phyloP scores from a whole-genome alignment of 495 filamentous ascomycete species.

The Bryoglossum gracile region DNA sequence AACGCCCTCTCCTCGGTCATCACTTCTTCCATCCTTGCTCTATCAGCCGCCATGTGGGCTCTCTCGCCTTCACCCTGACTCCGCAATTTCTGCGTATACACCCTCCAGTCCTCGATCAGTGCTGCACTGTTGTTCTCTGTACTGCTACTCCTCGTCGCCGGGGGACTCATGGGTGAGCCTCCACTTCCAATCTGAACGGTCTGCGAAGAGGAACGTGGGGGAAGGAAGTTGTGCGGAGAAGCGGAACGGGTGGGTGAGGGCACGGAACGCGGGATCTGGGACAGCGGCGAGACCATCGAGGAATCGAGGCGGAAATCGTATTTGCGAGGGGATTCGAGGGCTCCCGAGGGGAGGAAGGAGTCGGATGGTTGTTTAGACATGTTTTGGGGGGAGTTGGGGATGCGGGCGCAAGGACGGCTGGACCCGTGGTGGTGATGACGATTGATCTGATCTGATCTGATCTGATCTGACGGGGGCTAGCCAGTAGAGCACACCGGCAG shows the following conservation, averaged over 20 bases:
- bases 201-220: conserved; percentile 9
- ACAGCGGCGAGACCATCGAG: conserved; percentile 13
- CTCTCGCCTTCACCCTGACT: conserved; percentile 21
- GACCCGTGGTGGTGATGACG: background rate
- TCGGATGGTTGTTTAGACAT: conserved; percentile 23
- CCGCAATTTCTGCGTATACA: conserved; percentile 21
- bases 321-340: conserved; percentile 11
- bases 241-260: conserved; percentile 11
- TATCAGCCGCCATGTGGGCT: conserved; percentile 24
- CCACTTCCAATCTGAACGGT: too few relatives aligned
- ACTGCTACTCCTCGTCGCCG: conserved; percentile 20
- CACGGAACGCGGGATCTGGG: conserved; percentile 9
- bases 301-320: background rate
- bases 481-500: too few relatives aligned
- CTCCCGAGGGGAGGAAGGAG: conserved; percentile 25
- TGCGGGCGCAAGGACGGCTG: background rate
- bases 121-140: conserved; percentile 15
- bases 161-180: conserved; percentile 18
- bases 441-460: too few relatives aligned
- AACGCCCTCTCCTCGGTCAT: conserved; percentile 25
- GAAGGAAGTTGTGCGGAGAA: conserved; percentile 8
- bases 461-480: too few relatives aligned
- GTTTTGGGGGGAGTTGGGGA: too few relatives aligned
- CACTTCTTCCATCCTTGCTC: conserved; percentile 21
- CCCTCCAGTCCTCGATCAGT: conserved; percentile 23